Base-by-base conservation (phyloP, 2,329 filamentous ascomycete genomes). In the Colletotrichum truncatum region DNA sequence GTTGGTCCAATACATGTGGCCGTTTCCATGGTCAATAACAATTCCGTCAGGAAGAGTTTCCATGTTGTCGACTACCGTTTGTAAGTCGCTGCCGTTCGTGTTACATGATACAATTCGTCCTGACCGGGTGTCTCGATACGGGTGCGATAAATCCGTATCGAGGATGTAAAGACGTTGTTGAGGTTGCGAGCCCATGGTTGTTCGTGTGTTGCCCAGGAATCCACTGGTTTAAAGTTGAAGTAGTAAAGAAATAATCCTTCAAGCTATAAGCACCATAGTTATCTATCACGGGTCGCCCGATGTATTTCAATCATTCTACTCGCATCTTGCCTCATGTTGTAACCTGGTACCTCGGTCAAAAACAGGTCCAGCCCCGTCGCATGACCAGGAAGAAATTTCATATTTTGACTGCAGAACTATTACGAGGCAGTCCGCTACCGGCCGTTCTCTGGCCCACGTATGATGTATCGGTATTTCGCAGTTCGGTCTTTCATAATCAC, bases 1-100 rank as follows among this genome's bases (percentile, higher is more conserved):
- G 18, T 61, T 61, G 23, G 58, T 61, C 58, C 58, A 61, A 39
- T 61, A 61, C 49, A 61, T 61, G 30, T 61, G 58, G 4, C 48
- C 49, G 4, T 38, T 55, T 14, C 9, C 21, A 28, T 55, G 49
- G 16, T 61, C 58, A 12, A 61, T 55, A 6, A 23, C 28, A 23
- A 61, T 55, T 2, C 58, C 58, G 25, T 61, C 58, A 9, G 58
- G 58, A 1, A 61, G 49, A n/a, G 23, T 48, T n/a, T 18, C 6
- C 7, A 61, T 61, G 10, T 55, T 38, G 14, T 45, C 30, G 16
- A 61, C 14, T 4, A 61, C 14, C n/a, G 49, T 55, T 4, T 11
- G 38, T 16, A 55, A 23, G 30, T 48, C 58, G 21, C 39, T 36
- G 18, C 58, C 58, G 26, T 61, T 30, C 5, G 49, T 25, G 9